Percentiles rank a stretch among this genome's conserved stretches.
Evolutionary conservation across 2,329 filamentous ascomycete genomes (phyloP).

Genomic region (Boeremia exigua): DNA sequence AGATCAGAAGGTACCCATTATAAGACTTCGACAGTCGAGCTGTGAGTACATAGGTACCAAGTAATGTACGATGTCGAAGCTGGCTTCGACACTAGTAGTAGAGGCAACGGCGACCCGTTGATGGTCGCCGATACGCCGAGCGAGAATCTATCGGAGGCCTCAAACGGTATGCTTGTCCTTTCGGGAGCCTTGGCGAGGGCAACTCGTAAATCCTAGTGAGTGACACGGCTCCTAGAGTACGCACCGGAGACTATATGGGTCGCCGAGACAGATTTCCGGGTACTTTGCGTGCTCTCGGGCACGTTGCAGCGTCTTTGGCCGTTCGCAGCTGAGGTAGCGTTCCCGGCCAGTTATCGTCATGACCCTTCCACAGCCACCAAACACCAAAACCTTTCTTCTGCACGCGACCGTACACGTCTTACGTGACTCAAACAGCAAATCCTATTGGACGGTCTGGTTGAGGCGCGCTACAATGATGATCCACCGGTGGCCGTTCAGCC

Average conservation of each 20-base stretch:
- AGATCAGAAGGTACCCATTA: neutral
- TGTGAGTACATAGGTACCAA: neutral
- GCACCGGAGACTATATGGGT: neutral
- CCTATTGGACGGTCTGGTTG: neutral
- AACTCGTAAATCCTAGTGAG: neutral
- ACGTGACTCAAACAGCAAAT: constrained; percentile 4
- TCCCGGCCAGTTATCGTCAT: constrained; percentile 14
- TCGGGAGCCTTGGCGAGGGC: neutral
- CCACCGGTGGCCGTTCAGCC: constrained; percentile 8
- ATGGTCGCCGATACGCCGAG: constrained; percentile 23
- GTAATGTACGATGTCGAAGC: constrained; percentile 3
- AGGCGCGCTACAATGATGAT: constrained; percentile 8
- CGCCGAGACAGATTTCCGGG: neutral
- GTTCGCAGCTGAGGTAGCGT: constrained; percentile 1
- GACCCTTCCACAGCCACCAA: constrained; percentile 13
- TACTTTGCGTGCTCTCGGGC: neutral
- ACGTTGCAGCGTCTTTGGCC: neutral
- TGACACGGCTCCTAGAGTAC: neutral
- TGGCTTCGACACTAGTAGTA: constrained; percentile 15
- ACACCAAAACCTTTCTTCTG: constrained; percentile 5
- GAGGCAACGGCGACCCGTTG: constrained; percentile 6
- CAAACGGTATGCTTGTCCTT: neutral
- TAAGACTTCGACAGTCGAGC: constrained; percentile 1
- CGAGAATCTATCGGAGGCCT: constrained; percentile 24
- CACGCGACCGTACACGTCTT: constrained; percentile 13